phyloP scores from a whole-genome alignment of 169 alveolate genomes.

The Fabrea salina region DNA sequence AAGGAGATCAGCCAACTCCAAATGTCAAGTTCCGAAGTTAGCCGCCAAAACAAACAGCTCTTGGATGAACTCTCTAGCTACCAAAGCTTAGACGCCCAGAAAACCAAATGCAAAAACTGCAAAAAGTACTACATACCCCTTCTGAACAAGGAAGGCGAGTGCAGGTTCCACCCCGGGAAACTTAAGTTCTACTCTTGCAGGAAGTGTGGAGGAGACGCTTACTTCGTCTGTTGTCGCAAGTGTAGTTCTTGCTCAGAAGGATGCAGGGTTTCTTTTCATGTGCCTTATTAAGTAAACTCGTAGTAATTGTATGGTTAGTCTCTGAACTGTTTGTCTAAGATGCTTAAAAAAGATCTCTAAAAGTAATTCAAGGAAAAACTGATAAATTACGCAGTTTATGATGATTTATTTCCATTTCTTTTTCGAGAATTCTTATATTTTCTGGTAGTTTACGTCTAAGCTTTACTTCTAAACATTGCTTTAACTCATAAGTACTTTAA shows the following conservation, averaged over 20 bases:
- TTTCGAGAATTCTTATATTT: no score
- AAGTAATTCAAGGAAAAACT: no score
- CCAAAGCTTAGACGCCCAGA: neutral
- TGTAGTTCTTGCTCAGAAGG: slow-evolving; percentile 65
- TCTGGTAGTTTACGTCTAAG: no score
- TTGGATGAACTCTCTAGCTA: neutral
- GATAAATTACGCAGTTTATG: no score
- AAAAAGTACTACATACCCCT: neutral
- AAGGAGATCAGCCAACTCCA: neutral
- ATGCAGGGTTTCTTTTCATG: slow-evolving; percentile 57
- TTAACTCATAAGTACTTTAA: no score
- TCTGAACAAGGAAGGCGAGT: slow-evolving; percentile 28
- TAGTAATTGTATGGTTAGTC: no score
- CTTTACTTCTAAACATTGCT: no score
- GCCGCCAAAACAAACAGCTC: no score
- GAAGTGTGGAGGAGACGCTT: slow-evolving; percentile 73
- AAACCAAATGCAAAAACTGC: slow-evolving; percentile 11
- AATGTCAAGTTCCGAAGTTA: no score
- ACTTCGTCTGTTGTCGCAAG: slow-evolving; percentile 63
- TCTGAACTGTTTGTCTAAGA: no score
- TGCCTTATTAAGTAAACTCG: slow-evolving; percentile 22
- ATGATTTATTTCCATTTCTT: no score
- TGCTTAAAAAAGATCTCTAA: no score
- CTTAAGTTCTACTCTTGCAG: slow-evolving; percentile 66
- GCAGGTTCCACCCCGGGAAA: slow-evolving; percentile 70